Base-by-base conservation (phyloP, 2,329 filamentous ascomycete species). In the Aspergillus eucalypticola region DNA sequence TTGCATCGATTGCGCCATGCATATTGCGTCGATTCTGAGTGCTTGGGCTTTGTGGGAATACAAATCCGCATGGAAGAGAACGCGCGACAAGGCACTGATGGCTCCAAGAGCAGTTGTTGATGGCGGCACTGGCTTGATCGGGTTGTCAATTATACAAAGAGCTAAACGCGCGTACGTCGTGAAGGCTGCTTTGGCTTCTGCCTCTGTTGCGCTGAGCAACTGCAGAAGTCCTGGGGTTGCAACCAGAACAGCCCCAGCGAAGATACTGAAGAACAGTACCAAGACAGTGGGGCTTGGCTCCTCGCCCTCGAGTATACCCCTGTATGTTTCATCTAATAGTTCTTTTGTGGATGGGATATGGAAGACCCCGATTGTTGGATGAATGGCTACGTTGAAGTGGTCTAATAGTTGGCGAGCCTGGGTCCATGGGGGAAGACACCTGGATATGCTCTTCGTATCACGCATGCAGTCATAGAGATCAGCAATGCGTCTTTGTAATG, bases 1-100 rank as follows among this genome's bases (percentile, higher is more conserved):
- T 17, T 57, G 57, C 60, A 62, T 62, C 5, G 46, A 23, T 13
- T 49, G 57, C 10, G 60, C 60, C 59, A 62, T 56, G 25, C 52
- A 13, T 3, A 53, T 54, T 8, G 52, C 51, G 19, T 49, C 48
- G n/a, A 44, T 29, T 29, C 57, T 58, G 15, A 62, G 58, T 17
- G 55, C n/a, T 17, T 56, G 60, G 8, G 56, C 38, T 15, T 57
- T 59, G 8, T 50, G 27, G 10, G 39, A 42, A 25, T 51, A 56
- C 1, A 21, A 49, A 32, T 62, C 60, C 13, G 29, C 25, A 27
- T 62, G 54, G 3, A 48, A 29, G 13, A 54, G 49, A 13, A 60
- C 41, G 29, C 48, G 48, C 17, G 48, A 21, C 8, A 59, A 21
- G 11, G 48, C 60, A 6, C 15, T 49, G 23, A 62, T 60, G 19